These are phyloP conservation scores for Quercus rubra DNA, from an alignment of 306 rosid genomes.

Conservation along the genomic window DNA sequence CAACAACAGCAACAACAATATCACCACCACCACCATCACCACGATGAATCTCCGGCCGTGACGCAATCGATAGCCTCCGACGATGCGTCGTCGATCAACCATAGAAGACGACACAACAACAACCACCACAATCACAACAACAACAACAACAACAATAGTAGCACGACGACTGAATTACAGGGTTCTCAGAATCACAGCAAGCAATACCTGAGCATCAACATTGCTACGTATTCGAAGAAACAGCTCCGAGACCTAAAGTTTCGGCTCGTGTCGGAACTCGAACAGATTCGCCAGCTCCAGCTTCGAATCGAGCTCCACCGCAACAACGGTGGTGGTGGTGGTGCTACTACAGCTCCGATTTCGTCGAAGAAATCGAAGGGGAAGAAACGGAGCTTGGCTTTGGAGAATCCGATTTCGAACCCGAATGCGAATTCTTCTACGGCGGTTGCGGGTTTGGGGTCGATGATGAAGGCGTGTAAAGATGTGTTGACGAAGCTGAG, in stretches of 20 bases:
- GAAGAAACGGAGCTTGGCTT: constrained; percentile 58
- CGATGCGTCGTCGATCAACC: constrained; percentile 80
- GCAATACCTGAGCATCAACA: constrained; percentile 58
- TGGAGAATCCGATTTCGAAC: constrained; percentile 4
- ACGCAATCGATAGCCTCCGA: constrained; percentile 75
- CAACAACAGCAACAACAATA: constrained; percentile 9
- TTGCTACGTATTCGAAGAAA: constrained; percentile 46
- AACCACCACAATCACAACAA: no score
- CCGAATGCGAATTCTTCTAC: background rate
- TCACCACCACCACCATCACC: background rate
- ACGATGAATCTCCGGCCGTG: constrained; percentile 36
- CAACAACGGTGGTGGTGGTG: no score
- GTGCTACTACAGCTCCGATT: background rate
- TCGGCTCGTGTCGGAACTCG: constrained; percentile 60
- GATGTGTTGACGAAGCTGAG: constrained; percentile 70
- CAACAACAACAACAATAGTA: background rate
- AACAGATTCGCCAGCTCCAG: constrained; percentile 60
- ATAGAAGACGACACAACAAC: constrained; percentile 28
- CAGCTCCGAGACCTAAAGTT: constrained; percentile 66
- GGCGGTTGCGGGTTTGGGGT: no score
- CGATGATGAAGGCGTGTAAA: constrained; percentile 55
- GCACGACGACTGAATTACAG: constrained; percentile 23
- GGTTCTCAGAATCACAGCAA: constrained; percentile 3
- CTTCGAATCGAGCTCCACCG: constrained; percentile 50
- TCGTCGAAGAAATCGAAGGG: constrained; percentile 61